A percentile compares a stretch with the other conserved stretches of the same genome.
Conservation (phyloP, 1,284 basidiomycete species). For the Vanrija sp. region DNA sequence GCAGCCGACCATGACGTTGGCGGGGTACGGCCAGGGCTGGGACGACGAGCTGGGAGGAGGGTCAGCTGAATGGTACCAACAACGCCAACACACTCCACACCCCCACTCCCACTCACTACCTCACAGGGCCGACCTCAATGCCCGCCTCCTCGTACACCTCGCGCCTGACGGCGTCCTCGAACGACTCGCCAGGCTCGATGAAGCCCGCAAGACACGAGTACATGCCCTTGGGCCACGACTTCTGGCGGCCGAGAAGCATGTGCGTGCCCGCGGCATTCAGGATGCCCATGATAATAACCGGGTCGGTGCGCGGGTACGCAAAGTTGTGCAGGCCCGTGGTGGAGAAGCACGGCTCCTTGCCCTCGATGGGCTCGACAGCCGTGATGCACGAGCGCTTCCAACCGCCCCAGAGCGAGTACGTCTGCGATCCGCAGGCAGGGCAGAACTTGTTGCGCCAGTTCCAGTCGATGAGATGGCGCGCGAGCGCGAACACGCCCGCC, state of each 20-base stretch:
- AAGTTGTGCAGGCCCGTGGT: conserved; percentile 83
- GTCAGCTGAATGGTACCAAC: neutral
- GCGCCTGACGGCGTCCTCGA: conserved; percentile 88
- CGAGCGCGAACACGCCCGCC: conserved; percentile 69
- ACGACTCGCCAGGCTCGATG: conserved; percentile 86
- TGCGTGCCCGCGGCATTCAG: conserved; percentile 71
- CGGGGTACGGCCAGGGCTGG: conserved; percentile 68
- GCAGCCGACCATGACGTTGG: conserved; percentile 88
- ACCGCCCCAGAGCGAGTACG: conserved; percentile 88
- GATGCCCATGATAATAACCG: conserved; percentile 89
- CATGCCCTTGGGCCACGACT: conserved; percentile 51
- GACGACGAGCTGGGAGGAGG: conserved; percentile 35
- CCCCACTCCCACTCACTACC: conserved; percentile 60
- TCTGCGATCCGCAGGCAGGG: conserved; percentile 73
- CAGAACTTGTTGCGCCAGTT: conserved; percentile 89
- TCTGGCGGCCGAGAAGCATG: conserved; percentile 78
- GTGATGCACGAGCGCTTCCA: conserved; percentile 86
- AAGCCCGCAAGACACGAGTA: conserved; percentile 90
- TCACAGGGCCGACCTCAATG: conserved; percentile 73
- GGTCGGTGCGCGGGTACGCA: conserved; percentile 80
- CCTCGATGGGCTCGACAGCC: conserved; percentile 46
- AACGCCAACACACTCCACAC: neutral
- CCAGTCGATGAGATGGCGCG: conserved; percentile 82
- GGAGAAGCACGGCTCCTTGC: conserved; percentile 37
- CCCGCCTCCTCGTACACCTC: conserved; percentile 97